Conservation (phyloP, 2,329 filamentous ascomycete species). For the Colletotrichum navitas region DNA sequence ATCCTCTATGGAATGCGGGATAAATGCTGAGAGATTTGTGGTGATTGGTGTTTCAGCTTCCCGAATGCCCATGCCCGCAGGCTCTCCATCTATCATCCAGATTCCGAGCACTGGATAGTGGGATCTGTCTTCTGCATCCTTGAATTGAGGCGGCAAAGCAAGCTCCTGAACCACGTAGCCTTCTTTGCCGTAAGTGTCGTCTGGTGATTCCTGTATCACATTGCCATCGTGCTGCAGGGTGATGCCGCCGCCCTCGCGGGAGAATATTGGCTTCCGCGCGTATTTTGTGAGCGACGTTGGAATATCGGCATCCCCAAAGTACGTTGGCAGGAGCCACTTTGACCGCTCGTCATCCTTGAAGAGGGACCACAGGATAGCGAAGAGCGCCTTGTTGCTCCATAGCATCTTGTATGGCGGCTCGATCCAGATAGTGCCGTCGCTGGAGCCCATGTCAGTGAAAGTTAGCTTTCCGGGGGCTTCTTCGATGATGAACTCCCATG, state of each 20-base stretch:
- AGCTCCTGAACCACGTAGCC: conserved; percentile 14
- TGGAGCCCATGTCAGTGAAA: conserved; percentile 20
- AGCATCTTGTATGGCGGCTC: conserved; percentile 29
- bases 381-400: conserved; percentile 23
- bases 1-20: conserved; percentile 25
- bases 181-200: conserved; percentile 5
- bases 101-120: conserved; percentile 19
- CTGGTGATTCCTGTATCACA: conserved; percentile 7
- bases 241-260: conserved; percentile 19
- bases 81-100: conserved; percentile 24
- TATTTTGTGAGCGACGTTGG: conserved; percentile 1
- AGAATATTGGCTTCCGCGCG: conserved; percentile 28
- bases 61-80: conserved; percentile 15
- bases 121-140: not conserved
- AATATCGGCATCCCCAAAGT: conserved; percentile 6
- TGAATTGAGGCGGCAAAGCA: conserved; percentile 13
- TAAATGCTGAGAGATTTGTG: conserved; percentile 3
- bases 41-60: conserved; percentile 16
- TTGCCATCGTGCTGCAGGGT: conserved; percentile 4
- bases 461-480: not conserved
- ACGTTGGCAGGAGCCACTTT: conserved; percentile 23
- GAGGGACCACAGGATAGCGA: conserved; percentile 18
- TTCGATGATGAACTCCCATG: conserved; percentile 16
- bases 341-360: conserved; percentile 23
- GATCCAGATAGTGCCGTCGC: conserved; percentile 18